Conservation (phyloP, 1,284 basidiomycete genomes). For the Sphagnurus paluster region DNA sequence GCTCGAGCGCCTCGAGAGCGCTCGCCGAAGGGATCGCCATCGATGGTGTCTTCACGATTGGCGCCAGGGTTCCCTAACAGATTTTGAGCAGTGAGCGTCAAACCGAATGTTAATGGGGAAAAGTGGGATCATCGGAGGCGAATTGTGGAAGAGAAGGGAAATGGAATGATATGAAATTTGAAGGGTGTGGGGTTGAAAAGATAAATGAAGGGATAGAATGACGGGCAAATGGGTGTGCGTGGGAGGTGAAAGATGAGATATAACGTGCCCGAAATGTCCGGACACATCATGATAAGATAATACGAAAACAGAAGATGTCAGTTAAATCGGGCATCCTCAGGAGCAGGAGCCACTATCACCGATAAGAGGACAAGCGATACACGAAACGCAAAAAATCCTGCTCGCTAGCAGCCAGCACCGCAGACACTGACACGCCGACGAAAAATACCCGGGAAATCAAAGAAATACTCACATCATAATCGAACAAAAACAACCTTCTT, state of each 20-base stretch:
- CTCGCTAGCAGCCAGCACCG: neutral
- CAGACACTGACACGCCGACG: conserved; percentile 4
- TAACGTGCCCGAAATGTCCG: too few species aligned
- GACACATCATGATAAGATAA: too few species aligned
- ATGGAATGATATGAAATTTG: neutral
- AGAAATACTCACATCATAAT: conserved; percentile 79
- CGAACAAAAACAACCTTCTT: conserved; percentile 92
- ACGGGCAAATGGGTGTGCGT: neutral
- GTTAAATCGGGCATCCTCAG: too few species aligned
- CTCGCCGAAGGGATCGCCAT: conserved; percentile 82
- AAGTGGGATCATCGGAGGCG: too few species aligned
- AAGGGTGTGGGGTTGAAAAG: neutral
- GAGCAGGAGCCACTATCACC: too few species aligned
- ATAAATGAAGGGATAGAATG: neutral
- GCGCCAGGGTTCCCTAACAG: conserved; percentile 86
- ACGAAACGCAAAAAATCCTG: too few species aligned
- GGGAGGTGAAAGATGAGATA: neutral
- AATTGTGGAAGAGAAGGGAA: neutral
- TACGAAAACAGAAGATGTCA: too few species aligned
- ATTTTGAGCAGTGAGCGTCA: too few species aligned
- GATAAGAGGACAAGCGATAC: neutral
- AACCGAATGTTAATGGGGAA: too few species aligned
- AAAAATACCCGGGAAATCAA: conserved; percentile 7
- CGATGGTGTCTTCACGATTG: conserved; percentile 93
- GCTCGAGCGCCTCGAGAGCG: conserved; percentile 75